phyloP scores from a whole-genome alignment of 2,329 filamentous ascomycete genomes.

The Cercospora zeae-maydis region DNA sequence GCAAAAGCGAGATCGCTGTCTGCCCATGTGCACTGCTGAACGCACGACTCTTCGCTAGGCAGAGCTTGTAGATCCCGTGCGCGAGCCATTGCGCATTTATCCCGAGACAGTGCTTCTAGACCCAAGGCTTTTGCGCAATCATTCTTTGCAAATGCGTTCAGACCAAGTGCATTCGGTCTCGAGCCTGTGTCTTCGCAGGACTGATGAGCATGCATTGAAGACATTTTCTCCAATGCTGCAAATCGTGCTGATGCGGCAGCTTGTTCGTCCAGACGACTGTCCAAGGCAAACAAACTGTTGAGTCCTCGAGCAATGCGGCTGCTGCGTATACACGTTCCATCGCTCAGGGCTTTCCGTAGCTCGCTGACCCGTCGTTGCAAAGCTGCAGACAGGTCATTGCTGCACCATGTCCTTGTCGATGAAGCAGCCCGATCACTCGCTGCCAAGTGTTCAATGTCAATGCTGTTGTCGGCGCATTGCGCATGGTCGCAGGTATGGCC shows the following conservation, averaged over 20 bases:
- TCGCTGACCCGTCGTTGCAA: not conserved
- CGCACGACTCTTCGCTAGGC: conserved; percentile 6
- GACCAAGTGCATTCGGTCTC: not conserved
- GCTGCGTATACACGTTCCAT: not conserved
- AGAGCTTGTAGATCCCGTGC: conserved; percentile 6
- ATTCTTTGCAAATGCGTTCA: not conserved
- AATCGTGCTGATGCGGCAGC: not conserved
- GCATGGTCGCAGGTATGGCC: conserved; percentile 26
- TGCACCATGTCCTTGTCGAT: conserved; percentile 28
- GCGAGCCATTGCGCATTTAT: conserved; percentile 3
- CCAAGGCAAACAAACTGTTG: conserved; percentile 5
- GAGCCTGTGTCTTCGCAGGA: conserved; percentile 2
- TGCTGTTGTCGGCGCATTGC: conserved; percentile 26
- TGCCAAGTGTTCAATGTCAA: conserved; percentile 28
- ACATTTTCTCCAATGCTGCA: conserved; percentile 4
- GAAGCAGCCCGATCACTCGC: conserved; percentile 8
- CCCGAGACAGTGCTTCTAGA: conserved; percentile 7
- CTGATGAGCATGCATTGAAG: conserved; percentile 3
- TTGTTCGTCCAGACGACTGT: conserved; percentile 5
- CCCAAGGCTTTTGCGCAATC: not conserved
- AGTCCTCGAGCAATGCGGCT: not conserved
- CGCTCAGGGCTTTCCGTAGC: not conserved
- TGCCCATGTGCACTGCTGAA: not conserved
- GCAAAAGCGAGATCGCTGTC: conserved; percentile 1
- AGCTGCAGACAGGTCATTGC: conserved; percentile 15